Base-by-base conservation (phyloP, 441 rosid genomes). In the Iberis amara region DNA sequence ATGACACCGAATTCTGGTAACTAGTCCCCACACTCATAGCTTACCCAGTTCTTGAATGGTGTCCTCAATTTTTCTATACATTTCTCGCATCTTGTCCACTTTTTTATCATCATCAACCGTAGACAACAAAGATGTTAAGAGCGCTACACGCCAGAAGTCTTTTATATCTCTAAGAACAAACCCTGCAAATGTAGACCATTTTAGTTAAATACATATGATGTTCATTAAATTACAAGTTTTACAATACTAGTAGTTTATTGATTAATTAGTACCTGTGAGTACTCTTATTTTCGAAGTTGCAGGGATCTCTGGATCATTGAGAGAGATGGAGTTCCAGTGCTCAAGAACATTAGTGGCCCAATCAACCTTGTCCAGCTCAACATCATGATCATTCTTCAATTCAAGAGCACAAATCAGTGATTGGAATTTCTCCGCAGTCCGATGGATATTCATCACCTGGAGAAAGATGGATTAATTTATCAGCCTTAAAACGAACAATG, bases 61-160 rank as follows among this genome's bases (percentile, higher is more conserved):
- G 47, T 56, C 52, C 72, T 86, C 86, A 41, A 72, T 76, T 28
- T 68, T 72, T 63, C 50, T 48, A 69, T 79, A 92, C 40, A 70
- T 59, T 59, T 78, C 80, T 62, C 43, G 73, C 63, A 68, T 77
- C 76, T 71, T 70, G 39, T 64, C 68, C 65, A 41, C 45, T 72
- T 79, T 67, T 71, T 68, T 48, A 71, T 63, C 63, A 46, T 62
- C 47, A 6, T 73, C 66, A 26, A 57, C 14, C 33, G 81, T 82
- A 70, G 79, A 69, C 43, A 77, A 52, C 50, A 82, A 68, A 43
- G 96, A 72, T 50, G 79, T 61, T 71, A 86, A 61, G 68, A 92
- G 76, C 11, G 94, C 73, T 59, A 81, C 92, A 56, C 82, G 85
- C 98, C 98, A 91, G 57, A 76, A 79, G 24, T 73, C 85, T 78